A percentile compares a stretch with the other conserved stretches of the same genome.
phyloP scores from a whole-genome alignment of 169 alveolate species.

The Plasmodium knowlesi region DNA sequence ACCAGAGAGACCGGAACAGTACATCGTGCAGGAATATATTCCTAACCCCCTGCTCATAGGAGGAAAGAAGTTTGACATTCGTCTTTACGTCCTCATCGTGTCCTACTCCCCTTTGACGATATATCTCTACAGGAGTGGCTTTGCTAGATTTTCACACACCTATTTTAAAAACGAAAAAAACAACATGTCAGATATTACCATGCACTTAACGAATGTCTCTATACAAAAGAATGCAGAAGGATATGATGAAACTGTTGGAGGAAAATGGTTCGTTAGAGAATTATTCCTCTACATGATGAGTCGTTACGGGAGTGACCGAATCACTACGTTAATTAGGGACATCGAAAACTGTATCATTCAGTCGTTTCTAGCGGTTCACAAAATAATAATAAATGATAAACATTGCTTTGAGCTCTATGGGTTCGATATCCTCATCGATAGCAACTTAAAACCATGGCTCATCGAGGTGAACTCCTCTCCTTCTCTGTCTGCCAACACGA shows the following conservation, averaged over 20 bases:
- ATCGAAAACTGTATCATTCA: constrained; percentile 93
- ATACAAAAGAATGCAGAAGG: constrained; percentile 89
- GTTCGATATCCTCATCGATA: constrained; percentile 95
- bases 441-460: constrained; percentile 94
- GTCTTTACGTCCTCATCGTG: constrained; percentile 93
- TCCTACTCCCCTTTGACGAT: constrained; percentile 92
- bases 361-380: constrained; percentile 91
- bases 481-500: constrained; percentile 90
- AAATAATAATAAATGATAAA: constrained; percentile 86
- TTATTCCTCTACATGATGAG: constrained; percentile 79
- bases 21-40: constrained; percentile 93
- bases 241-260: constrained; percentile 91
- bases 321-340: constrained; percentile 83
- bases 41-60: constrained; percentile 95
- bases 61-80: constrained; percentile 94
- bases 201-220: constrained; percentile 94
- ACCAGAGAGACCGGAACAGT: constrained; percentile 84
- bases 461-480: constrained; percentile 96
- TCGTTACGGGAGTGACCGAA: constrained; percentile 35
- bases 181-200: constrained; percentile 74
- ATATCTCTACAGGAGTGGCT: constrained; percentile 95
- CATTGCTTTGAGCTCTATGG: constrained; percentile 94
- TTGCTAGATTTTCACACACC: constrained; percentile 94
- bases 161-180: constrained; percentile 81
- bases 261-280: constrained; percentile 90